Conservation (phyloP, 208 protist genomes). For the Endotrypanum monterogeii region DNA sequence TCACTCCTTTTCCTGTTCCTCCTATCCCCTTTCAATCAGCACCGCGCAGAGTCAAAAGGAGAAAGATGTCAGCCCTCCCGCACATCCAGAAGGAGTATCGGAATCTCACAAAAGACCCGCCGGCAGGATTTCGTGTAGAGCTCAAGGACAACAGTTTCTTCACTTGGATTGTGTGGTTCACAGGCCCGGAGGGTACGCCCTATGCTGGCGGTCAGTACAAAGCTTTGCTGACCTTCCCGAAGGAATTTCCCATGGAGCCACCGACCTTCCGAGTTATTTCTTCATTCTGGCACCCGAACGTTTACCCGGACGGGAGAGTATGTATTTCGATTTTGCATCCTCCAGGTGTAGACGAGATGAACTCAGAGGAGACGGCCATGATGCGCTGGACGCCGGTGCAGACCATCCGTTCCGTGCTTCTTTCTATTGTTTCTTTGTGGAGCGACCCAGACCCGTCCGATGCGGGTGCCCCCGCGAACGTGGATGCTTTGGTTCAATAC, state of each 20-base stretch:
- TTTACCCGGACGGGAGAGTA: slow-evolving; percentile 95
- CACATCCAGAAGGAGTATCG: slow-evolving; percentile 92
- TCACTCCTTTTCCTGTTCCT: neutral
- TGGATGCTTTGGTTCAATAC: slow-evolving; percentile 92
- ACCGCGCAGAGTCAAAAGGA: neutral
- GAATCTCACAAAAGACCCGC: slow-evolving; percentile 87
- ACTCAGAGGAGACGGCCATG: slow-evolving; percentile 86
- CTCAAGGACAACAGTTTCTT: slow-evolving; percentile 86
- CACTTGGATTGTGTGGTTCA: slow-evolving; percentile 93
- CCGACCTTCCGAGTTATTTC: slow-evolving; percentile 95
- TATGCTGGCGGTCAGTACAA: slow-evolving; percentile 93
- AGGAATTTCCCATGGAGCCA: slow-evolving; percentile 97
- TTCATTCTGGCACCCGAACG: slow-evolving; percentile 98
- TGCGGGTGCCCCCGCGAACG: slow-evolving; percentile 94
- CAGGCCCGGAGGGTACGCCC: slow-evolving; percentile 81
- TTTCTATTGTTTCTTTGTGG: slow-evolving; percentile 95
- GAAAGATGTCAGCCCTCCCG: slow-evolving; percentile 72
- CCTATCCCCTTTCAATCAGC: neutral
- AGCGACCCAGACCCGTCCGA: slow-evolving; percentile 94
- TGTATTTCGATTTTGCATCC: slow-evolving; percentile 99
- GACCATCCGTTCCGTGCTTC: slow-evolving; percentile 94
- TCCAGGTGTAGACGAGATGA: slow-evolving; percentile 96
- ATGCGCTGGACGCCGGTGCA: slow-evolving; percentile 97
- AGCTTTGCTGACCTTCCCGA: slow-evolving; percentile 91
- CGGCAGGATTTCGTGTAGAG: slow-evolving; percentile 93